phyloP scores from a whole-genome alignment of 805 yeast species.

The Nakazawaea peltata region DNA sequence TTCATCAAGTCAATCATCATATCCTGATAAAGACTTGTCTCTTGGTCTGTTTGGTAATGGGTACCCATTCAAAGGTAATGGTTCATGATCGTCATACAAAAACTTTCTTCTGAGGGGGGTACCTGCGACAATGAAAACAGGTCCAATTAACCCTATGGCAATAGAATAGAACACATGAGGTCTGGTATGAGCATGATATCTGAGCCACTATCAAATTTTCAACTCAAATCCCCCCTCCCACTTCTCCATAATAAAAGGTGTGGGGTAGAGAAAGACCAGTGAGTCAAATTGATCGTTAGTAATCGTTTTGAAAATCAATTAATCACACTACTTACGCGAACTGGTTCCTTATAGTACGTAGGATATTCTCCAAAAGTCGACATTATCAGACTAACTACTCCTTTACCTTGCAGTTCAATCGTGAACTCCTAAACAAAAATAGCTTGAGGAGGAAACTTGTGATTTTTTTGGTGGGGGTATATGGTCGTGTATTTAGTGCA shows the following conservation, averaged over 20 bases:
- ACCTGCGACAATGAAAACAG: constrained; percentile 47
- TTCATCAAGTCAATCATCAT: constrained; percentile 35
- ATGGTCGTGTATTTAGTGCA: too few species aligned
- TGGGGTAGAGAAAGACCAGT: too few species aligned
- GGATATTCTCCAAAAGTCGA: constrained; percentile 6
- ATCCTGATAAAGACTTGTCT: constrained; percentile 40
- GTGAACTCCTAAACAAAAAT: too few species aligned
- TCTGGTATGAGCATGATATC: constrained; percentile 68
- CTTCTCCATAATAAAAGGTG: too few species aligned
- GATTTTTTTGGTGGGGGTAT: too few species aligned
- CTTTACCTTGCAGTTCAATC: too few species aligned
- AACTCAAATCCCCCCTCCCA: constrained; percentile 10
- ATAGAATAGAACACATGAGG: constrained; percentile 68
- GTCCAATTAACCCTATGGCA: constrained; percentile 59
- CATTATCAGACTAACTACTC: too few species aligned
- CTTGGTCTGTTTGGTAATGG: constrained; percentile 51
- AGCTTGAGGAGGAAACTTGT: too few species aligned
- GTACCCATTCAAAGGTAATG: constrained; percentile 50
- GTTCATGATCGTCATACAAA: constrained; percentile 55
- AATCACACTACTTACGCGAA: constrained; percentile 40
- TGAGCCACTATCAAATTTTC: constrained; percentile 50
- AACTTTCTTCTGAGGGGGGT: constrained; percentile 67
- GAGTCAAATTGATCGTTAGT: too few species aligned
- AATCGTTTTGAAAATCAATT: background rate
- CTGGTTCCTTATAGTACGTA: constrained; percentile 26